Evolutionary conservation across 148 eudicot genomes (phyloP), one percentile per base, ranked within the genome.

Genomic region (Chenopodium quinoa): DNA sequence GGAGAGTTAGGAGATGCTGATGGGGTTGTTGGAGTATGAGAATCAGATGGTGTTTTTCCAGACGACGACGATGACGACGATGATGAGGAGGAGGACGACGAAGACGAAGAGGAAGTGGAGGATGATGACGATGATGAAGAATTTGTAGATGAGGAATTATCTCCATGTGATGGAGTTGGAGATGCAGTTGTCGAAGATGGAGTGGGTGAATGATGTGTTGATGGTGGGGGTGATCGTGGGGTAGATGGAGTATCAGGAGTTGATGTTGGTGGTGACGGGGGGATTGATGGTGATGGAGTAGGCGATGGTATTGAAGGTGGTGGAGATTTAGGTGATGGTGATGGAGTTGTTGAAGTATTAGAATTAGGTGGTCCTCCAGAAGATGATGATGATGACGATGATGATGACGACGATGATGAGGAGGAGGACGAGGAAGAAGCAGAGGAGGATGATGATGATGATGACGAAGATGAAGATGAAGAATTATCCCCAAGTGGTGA

Each of bases 221-320:
- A 23, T 23, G 40, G 13, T 10, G 71, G 37, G 0, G 29, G 4
- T 27, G 34, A 4, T 12, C 2, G 3, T 29, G 40, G 44, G 44
- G 1, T 27, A 13, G 40, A 4, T 10, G 32, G 5, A 13, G 44
- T 40, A 40, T 40, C 5, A 40, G 17, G 0, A 2, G 7, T 0
- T 10, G 71, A 13, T 31, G 37, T 2, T 11, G 71, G 12, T 5
- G 71, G 29, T 7, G 71, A 13, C 4, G 71, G 29, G 2, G 22
- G 29, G 17, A 56, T n/a, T 9, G 66, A 8, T 9, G 84, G 66
- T 2, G 69, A 16, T 2, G 79, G 37, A 9, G 66, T 52, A 3
- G 74, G 1, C 4, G 67, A 37, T 22, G 83, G 37, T 37, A 58
- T 12, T 5, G 83, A 50, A 34, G 78, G 10, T 17, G 83, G 27